Base-by-base conservation (phyloP, 768 basidiomycete species). In the Ramaria rubella region DNA sequence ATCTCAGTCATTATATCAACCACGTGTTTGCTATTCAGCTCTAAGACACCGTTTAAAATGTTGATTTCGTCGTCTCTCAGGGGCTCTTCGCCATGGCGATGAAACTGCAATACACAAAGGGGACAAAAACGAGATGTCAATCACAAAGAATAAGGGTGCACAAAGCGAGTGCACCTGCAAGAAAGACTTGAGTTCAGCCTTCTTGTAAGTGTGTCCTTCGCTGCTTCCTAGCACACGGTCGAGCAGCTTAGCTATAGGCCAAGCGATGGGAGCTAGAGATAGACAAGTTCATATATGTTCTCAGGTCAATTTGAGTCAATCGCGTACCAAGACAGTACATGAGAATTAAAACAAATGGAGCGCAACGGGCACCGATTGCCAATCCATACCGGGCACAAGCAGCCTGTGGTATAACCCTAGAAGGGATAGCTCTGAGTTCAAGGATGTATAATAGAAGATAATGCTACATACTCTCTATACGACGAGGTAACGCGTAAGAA, bases 41-140 rank as follows among this genome's bases (percentile, higher is more conserved):
- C 88, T 15, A 62, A 49, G 27, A 62, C 61, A 21, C 61, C 61
- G 34, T 88, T 90, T 46, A 91, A 71, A 45, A 91, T 91, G 57
- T 80, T 77, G 34, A 91, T 87, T 64, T 91, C 89, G 52, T 90
- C 89, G 64, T 90, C 89, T 4, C 87, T 75, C 1, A 91, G 75
- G 0, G 86, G 59, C 27, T 90, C 88, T 62, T 87, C 81, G 5
- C 87, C 88, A 0, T 78, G 81, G 24, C 86, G 80, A 63, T 90
- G 87, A 66, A 90, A 89, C 53, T 85, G 83, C 44, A 27, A 23
- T 27, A 23, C 21, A 19, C 15, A 55, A 17, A 42, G 29, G 31
- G 31, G 26, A 15, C 5, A n/a, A n/a, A n/a, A n/a, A n/a, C n/a
- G n/a, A n/a, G n/a, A n/a, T n/a, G n/a, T n/a, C n/a, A n/a, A n/a